phyloP scores from a whole-genome alignment of 148 eudicot genomes.

The Polygonum aviculare region DNA sequence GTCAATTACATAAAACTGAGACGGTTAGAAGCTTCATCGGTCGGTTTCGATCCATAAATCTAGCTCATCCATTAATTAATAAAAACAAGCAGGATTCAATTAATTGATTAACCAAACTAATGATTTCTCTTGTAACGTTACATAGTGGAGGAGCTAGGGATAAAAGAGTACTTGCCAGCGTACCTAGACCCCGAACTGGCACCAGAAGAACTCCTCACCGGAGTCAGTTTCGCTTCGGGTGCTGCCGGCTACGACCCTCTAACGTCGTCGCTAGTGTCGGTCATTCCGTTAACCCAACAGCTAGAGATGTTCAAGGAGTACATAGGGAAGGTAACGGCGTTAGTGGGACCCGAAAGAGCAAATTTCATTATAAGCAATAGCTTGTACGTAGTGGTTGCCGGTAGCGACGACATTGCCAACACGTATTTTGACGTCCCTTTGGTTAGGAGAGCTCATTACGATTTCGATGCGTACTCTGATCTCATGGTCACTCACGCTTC shows the following conservation, averaged over 20 bases:
- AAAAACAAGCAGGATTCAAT: not conserved
- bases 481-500: slow-evolving; percentile 35
- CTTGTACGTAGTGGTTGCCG: slow-evolving; percentile 14
- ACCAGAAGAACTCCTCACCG: slow-evolving; percentile 33
- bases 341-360: slow-evolving; percentile 26
- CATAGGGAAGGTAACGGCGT: slow-evolving; percentile 13
- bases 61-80: not conserved
- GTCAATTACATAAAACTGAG: not conserved
- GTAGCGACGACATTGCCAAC: slow-evolving; percentile 30
- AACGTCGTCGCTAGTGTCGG: slow-evolving; percentile 39
- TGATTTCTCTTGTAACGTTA: not conserved
- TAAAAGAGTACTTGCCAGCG: slow-evolving; percentile 18
- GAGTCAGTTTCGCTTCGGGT: slow-evolving; percentile 57
- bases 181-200: slow-evolving; percentile 32
- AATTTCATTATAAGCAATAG: slow-evolving; percentile 17
- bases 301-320: slow-evolving; percentile 26
- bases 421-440: slow-evolving; percentile 22
- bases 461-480: slow-evolving; percentile 20
- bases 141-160: slow-evolving; percentile 37
- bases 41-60: not conserved
- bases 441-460: slow-evolving; percentile 15
- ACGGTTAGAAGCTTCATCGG: not conserved
- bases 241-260: slow-evolving; percentile 44
- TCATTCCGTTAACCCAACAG: slow-evolving; percentile 36
- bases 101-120: not conserved